Evolutionary conservation across 495 filamentous ascomycete species (phyloP), one percentile per base, ranked within the genome.

Genomic region (Daldinia concentrica): DNA sequence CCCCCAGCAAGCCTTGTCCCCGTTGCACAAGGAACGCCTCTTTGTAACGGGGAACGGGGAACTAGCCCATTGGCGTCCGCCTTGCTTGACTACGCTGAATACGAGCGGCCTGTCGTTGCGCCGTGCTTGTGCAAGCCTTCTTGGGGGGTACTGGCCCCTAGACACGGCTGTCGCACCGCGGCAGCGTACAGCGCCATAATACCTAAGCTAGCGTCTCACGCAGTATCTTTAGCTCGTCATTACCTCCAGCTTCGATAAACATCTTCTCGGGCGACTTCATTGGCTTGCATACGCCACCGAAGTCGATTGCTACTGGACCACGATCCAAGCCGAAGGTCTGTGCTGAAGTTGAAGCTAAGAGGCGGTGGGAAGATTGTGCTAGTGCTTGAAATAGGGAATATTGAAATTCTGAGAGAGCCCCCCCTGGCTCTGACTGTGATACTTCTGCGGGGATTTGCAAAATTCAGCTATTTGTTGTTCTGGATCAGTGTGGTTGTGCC

Each of bases 21-120:
- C 67, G 82, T 84, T 67, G 81, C 75, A 84, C 82, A 81, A 75
- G 66, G 72, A 77, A 76, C 76, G 74, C 81, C 76, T 79, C 81
- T 76, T 73, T 78, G 64, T 76, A 76, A 76, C 78, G 77, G 79
- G 77, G 79, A 77, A 76, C 72, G 50, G 43, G 43, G 43, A 48
- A 48, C 43, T 68, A 77, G 79, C 81, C 79, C 79, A 83, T 83
- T 83, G 81, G 81, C 77, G 77, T 75, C 63, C 60, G 62, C 61
- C 73, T 72, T 78, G 71, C 64, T 68, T 39, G 52, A 69, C 63
- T 58, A 68, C 71, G 63, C 68, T 74, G 76, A 76, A 78, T 78
- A 78, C 76, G 76, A 78, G 74, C 75, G 56, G 64, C 66, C 64
- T 67, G 72, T 72, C 54, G 63, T 66, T 72, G 70, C 58, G 70